A percentile compares a stretch with the other conserved stretches of the same genome.
Conservation (phyloP, 768 basidiomycete species). For the Suillus subaureus region DNA sequence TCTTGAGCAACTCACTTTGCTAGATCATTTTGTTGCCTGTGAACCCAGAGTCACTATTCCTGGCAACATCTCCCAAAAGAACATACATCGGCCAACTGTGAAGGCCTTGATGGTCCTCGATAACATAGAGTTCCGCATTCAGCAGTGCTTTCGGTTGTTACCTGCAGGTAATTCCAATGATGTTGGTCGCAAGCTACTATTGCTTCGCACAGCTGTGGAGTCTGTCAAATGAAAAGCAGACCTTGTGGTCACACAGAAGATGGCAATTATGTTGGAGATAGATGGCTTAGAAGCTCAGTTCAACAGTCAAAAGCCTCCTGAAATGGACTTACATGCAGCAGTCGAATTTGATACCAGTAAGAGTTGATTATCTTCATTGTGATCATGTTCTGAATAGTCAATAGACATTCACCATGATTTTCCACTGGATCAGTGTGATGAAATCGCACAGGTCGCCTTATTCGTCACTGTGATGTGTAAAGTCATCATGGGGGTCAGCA, state of each 20-base stretch:
- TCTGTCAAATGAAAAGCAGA: neutral
- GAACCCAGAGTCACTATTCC: too few species aligned
- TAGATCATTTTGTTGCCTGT: too few species aligned
- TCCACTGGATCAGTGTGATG: neutral
- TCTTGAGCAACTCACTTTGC: too few species aligned
- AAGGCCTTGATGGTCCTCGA: neutral
- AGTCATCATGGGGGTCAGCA: constrained; percentile 21
- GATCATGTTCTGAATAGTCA: neutral
- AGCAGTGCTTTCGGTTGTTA: neutral
- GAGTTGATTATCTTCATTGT: neutral
- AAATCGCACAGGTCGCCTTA: neutral
- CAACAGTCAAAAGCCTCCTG: neutral
- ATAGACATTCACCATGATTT: neutral
- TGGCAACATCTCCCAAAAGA: too few species aligned
- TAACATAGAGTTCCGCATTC: neutral
- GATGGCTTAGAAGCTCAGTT: neutral
- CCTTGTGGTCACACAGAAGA: neutral
- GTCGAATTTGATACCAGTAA: neutral
- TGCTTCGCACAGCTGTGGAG: neutral
- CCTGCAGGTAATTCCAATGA: neutral
- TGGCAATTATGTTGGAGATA: neutral
- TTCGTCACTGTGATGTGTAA: neutral
- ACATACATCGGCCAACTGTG: neutral
- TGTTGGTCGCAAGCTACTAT: neutral
- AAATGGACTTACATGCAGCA: neutral